Percentiles rank a stretch among this genome's conserved stretches.
These are phyloP conservation scores for Lentinula novae-zelandiae DNA, from an alignment of 1,284 basidiomycete genomes.

Conservation along the genomic window DNA sequence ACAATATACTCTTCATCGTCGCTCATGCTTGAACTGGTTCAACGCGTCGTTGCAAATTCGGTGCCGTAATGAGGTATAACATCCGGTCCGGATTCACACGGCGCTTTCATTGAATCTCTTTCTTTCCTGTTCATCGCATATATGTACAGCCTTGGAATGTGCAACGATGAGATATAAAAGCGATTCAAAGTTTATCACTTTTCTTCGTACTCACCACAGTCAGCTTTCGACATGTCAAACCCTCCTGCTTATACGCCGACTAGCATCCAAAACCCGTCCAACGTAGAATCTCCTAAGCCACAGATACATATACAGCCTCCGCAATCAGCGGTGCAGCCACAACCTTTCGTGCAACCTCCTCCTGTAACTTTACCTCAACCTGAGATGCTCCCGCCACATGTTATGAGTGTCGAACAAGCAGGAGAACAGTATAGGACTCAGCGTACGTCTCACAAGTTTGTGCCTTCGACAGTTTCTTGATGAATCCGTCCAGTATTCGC, in stretches of 20 bases:
- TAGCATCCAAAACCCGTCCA: neutral
- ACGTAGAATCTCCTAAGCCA: neutral
- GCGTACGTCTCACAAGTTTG: constrained; percentile 10
- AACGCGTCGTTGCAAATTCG: neutral
- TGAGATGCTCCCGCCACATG: constrained; percentile 1
- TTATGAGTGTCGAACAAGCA: constrained; percentile 15
- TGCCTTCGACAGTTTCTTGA: neutral
- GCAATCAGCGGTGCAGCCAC: neutral
- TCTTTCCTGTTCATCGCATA: too few relatives aligned
- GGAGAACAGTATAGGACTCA: constrained; percentile 21
- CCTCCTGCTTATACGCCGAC: neutral
- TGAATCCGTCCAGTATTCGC: constrained; percentile 21
- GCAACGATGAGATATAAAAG: neutral
- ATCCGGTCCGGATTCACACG: too few relatives aligned
- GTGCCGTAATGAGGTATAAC: too few relatives aligned
- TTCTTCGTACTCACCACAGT: neutral
- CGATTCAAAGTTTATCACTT: neutral
- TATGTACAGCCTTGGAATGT: neutral
- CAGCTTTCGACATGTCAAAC: neutral
- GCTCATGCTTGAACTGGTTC: neutral
- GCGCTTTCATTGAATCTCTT: too few relatives aligned
- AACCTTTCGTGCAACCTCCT: neutral
- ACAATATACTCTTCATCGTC: constrained; percentile 65
- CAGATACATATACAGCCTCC: neutral
- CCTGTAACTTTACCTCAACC: constrained; percentile 1